phyloP scores from a whole-genome alignment of 169 alveolate genomes.

The Eimeria sp. region DNA sequence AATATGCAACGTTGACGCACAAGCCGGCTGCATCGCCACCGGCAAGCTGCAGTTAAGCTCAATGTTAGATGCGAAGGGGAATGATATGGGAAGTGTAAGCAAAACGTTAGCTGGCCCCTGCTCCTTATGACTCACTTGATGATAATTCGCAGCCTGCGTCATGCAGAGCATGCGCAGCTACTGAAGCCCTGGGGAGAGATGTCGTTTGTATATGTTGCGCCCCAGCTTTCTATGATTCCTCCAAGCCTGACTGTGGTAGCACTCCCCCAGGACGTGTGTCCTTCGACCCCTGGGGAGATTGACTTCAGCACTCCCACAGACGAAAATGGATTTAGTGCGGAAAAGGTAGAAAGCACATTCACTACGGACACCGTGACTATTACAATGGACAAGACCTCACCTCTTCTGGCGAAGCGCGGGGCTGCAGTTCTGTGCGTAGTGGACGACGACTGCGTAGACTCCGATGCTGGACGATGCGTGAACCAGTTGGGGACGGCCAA shows the following conservation, averaged over 20 bases:
- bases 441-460: conserved; percentile 31
- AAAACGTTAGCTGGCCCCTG: neutral
- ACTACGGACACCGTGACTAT: neutral
- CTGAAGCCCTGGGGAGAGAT: neutral
- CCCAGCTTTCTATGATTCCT: conserved; percentile 15
- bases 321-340: conserved; percentile 1
- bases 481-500: conserved; percentile 6
- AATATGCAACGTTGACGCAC: neutral
- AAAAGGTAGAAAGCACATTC: neutral
- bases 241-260: neutral
- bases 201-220: neutral
- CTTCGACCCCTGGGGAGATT: neutral
- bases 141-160: neutral
- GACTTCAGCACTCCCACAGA: neutral
- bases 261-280: conserved; percentile 35
- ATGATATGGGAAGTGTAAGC: neutral
- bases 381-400: neutral
- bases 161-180: neutral
- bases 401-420: neutral
- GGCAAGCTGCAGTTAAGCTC: neutral
- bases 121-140: neutral
- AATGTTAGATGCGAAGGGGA: conserved; percentile 16
- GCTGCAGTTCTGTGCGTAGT: conserved; percentile 7
- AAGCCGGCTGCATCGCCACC: neutral
- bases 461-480: conserved; percentile 5